Conservation (phyloP, 2,329 filamentous ascomycete species). For the Colletotrichum tofieldiae region DNA sequence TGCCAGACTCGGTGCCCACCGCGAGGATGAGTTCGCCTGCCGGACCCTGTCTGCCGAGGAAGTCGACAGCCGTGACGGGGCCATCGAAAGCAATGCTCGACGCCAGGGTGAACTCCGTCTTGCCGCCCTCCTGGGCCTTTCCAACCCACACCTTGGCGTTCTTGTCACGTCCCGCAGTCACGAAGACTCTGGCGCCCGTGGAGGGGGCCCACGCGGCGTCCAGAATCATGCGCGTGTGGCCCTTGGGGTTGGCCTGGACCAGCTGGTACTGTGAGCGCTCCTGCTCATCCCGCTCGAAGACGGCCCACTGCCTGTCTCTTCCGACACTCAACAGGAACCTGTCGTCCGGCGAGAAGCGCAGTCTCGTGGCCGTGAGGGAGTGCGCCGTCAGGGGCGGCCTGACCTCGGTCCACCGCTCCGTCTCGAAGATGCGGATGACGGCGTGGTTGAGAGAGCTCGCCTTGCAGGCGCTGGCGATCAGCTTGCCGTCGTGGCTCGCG, state of each 20-base stretch:
- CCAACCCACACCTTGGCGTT: conserved; percentile 79
- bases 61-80: conserved; percentile 81
- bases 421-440: conserved; percentile 93
- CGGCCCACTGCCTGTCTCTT: conserved; percentile 90
- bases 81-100: conserved; percentile 68
- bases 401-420: conserved; percentile 88
- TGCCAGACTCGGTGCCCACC: conserved; percentile 71
- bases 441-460: conserved; percentile 95
- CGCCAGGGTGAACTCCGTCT: conserved; percentile 65
- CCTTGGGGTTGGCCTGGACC: conserved; percentile 81
- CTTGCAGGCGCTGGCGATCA: conserved; percentile 93
- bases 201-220: conserved; percentile 86
- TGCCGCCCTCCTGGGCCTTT: conserved; percentile 50
- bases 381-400: conserved; percentile 88
- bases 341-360: conserved; percentile 86
- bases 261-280: conserved; percentile 66
- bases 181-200: conserved; percentile 70
- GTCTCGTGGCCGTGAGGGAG: conserved; percentile 85
- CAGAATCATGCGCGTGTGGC: conserved; percentile 93
- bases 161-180: conserved; percentile 93
- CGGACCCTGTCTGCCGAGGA: conserved; percentile 59
- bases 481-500: conserved; percentile 78
- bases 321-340: conserved; percentile 87
- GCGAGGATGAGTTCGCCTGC: conserved; percentile 62
- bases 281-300: conserved; percentile 74